A percentile compares a stretch with the other conserved stretches of the same genome.
These are phyloP conservation scores for Cymbopogon citratus DNA, from an alignment of 176 grass and related monocot genomes.

Conservation along the genomic window DNA sequence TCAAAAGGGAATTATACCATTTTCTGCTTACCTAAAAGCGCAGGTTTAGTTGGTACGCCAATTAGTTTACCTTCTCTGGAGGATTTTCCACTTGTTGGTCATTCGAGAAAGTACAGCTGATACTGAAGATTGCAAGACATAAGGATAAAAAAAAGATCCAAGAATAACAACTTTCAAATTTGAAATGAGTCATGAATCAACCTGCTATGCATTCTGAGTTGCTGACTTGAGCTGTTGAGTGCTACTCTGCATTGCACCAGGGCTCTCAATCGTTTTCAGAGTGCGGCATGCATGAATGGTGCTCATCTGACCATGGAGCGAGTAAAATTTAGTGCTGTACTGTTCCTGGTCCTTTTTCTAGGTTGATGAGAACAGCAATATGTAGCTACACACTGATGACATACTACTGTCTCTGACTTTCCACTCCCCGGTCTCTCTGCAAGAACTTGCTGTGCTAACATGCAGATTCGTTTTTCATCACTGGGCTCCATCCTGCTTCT, in stretches of 20 bases:
- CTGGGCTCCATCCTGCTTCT: too few species aligned
- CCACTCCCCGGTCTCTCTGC: neutral
- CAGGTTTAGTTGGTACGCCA: constrained; percentile 25
- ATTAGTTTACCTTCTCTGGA: constrained; percentile 22
- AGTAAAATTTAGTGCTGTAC: neutral
- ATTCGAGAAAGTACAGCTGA: neutral
- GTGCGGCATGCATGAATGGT: neutral
- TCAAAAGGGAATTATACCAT: constrained; percentile 11
- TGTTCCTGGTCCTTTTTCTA: neutral
- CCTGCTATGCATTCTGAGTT: neutral
- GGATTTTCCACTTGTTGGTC: neutral
- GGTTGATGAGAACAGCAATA: neutral
- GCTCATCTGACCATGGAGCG: neutral
- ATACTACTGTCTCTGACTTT: too few species aligned
- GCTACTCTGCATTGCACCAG: neutral
- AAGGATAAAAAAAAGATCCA: neutral
- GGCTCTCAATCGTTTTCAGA: neutral
- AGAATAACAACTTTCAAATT: neutral
- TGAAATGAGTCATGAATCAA: neutral
- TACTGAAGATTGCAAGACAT: neutral
- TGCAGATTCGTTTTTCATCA: neutral
- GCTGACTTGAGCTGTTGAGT: neutral
- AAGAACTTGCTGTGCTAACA: neutral
- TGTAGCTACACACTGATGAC: neutral
- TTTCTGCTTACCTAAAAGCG: constrained; percentile 17